Conservation (phyloP, 2,329 filamentous ascomycete genomes). For the Dothistroma pini region DNA sequence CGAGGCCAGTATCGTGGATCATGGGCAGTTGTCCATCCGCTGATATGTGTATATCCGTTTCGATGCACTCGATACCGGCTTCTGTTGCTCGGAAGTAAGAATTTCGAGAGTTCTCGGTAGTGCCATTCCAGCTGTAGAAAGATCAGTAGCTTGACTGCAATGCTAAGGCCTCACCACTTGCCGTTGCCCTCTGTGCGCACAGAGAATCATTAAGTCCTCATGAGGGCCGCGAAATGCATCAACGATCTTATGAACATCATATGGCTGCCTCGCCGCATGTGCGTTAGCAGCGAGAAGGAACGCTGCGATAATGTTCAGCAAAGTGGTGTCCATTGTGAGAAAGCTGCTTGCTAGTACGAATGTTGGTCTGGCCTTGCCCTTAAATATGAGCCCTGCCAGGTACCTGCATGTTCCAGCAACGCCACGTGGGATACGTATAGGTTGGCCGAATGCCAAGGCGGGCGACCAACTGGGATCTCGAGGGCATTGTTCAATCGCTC, state of each 20-base stretch:
- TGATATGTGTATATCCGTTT: slow-evolving; percentile 19
- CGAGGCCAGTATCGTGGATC: slow-evolving; percentile 18
- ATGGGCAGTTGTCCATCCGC: slow-evolving; percentile 16
- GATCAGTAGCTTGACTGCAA: neutral
- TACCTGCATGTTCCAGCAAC: neutral
- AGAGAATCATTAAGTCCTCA: slow-evolving; percentile 18
- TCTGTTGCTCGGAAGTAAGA: slow-evolving; percentile 19
- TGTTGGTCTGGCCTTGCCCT: neutral
- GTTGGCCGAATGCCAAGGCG: neutral
- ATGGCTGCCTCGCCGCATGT: slow-evolving; percentile 1
- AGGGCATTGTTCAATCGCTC: neutral
- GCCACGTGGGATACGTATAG: neutral
- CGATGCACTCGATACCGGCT: slow-evolving; percentile 16
- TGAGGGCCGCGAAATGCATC: slow-evolving; percentile 18
- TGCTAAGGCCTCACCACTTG: neutral
- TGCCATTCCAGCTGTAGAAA: slow-evolving; percentile 20
- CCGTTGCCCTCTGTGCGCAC: slow-evolving; percentile 19
- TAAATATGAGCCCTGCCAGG: neutral
- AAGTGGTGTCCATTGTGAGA: neutral
- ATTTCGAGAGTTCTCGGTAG: slow-evolving; percentile 22
- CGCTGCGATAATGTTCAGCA: neutral
- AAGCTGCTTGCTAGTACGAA: neutral
- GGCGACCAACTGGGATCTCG: neutral
- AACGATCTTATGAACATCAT: slow-evolving; percentile 16
- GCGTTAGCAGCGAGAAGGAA: neutral